Evolutionary conservation across 257 asterid genomes (phyloP).

Genomic region (Solanum chmielewskii): DNA sequence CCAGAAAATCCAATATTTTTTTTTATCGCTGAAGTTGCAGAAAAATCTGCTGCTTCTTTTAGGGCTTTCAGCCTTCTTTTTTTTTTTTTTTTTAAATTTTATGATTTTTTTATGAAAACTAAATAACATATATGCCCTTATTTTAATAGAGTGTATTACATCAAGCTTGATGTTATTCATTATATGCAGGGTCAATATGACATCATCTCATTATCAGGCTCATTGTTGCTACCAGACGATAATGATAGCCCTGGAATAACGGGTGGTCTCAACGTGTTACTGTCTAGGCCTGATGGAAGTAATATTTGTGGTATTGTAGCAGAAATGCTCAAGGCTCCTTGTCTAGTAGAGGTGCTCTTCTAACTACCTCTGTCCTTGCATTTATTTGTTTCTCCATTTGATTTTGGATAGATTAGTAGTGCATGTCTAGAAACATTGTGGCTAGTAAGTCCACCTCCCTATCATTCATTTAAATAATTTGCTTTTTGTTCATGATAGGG

Average conservation of each 20-base stretch:
- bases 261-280: conserved; percentile 47
- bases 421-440: neutral
- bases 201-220: conserved; percentile 67
- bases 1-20: too few relatives aligned
- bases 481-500: neutral
- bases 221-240: conserved; percentile 44
- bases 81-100: too few relatives aligned
- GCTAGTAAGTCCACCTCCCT: too few relatives aligned
- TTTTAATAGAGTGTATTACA: too few relatives aligned
- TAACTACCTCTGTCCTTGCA: neutral
- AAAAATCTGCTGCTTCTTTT: too few relatives aligned
- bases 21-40: too few relatives aligned
- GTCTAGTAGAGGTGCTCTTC: neutral
- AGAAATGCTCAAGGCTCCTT: conserved; percentile 35
- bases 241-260: conserved; percentile 20
- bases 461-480: too few relatives aligned
- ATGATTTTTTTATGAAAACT: too few relatives aligned
- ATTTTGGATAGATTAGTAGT: neutral
- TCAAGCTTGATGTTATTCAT: too few relatives aligned
- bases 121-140: too few relatives aligned
- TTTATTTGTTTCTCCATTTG: too few relatives aligned
- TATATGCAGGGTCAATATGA: conserved; percentile 63
- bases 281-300: conserved; percentile 64
- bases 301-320: conserved; percentile 75
- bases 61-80: too few relatives aligned